phyloP scores from a whole-genome alignment of 1,284 basidiomycete genomes.

The Baeospora myosura region DNA sequence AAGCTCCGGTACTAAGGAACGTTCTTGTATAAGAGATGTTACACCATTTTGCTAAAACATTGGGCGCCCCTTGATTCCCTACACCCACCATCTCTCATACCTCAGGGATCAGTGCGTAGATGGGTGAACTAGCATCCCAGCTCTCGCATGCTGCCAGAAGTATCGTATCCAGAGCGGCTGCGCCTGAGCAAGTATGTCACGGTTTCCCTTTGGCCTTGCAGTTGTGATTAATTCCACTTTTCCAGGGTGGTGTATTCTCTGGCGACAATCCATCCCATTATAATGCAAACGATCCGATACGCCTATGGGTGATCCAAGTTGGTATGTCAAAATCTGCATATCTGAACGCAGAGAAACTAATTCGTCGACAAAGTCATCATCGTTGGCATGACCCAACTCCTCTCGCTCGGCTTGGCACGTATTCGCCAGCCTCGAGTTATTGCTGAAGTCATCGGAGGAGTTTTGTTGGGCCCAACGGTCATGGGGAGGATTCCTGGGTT shows the following conservation, averaged over 20 bases:
- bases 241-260: conserved; percentile 56
- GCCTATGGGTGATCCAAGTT: conserved; percentile 80
- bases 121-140: no score
- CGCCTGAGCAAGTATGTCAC: no score
- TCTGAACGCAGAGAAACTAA: conserved; percentile 6
- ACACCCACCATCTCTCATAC: conserved; percentile 19
- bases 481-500: conserved; percentile 75
- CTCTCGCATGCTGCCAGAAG: conserved; percentile 2
- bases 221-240: not conserved
- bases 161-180: conserved; percentile 33
- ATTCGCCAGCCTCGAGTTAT: conserved; percentile 84
- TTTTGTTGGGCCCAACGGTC: conserved; percentile 72
- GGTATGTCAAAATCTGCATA: conserved; percentile 28
- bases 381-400: conserved; percentile 66
- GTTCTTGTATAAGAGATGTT: no score
- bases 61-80: conserved; percentile 4
- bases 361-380: conserved; percentile 48
- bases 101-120: no score
- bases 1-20: no score
- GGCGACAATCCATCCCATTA: conserved; percentile 60
- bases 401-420: conserved; percentile 53
- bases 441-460: conserved; percentile 81
- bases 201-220: conserved; percentile 24
- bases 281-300: conserved; percentile 60
- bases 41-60: no score